Evolutionary conservation across 75 land plant species (phyloP).

Genomic region (Selaginella moellendorffii): DNA sequence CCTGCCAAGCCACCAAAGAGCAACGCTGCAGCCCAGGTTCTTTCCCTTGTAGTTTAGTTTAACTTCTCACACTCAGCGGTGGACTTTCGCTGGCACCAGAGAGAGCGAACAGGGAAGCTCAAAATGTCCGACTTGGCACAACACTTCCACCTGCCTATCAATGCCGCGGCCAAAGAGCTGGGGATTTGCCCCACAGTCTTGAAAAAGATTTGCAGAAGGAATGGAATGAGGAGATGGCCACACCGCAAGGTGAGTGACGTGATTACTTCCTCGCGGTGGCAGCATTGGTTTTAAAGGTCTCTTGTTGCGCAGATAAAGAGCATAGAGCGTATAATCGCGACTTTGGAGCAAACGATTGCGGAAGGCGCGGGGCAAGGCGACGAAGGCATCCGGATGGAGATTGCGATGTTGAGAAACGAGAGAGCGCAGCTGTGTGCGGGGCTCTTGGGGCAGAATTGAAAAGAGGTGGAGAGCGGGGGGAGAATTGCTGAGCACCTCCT

Average conservation of each 20-base stretch:
- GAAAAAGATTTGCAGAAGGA: conserved; percentile 60
- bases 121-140: conserved; percentile 38
- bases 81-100: conserved; percentile 28
- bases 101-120: conserved; percentile 58
- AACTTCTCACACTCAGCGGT: neutral
- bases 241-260: conserved; percentile 69
- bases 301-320: conserved; percentile 31
- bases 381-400: conserved; percentile 37
- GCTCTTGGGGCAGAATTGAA: conserved; percentile 33
- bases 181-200: conserved; percentile 59
- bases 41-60: neutral
- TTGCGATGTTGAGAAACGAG: conserved; percentile 42
- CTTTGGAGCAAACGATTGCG: conserved; percentile 43
- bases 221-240: conserved; percentile 67
- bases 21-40: conserved; percentile 47
- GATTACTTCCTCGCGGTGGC: too few relatives aligned
- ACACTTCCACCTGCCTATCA: conserved; percentile 63
- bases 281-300: conserved; percentile 10
- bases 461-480: too few relatives aligned
- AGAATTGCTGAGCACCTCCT: too few relatives aligned
- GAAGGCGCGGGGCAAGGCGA: conserved; percentile 44
- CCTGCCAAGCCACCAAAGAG: conserved; percentile 39
- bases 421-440: conserved; percentile 48
- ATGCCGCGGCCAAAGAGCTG: conserved; percentile 53
- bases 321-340: conserved; percentile 41